Evolutionary conservation across 2,329 filamentous ascomycete species (phyloP).

Genomic region (Kalaharituber pfeilii): DNA sequence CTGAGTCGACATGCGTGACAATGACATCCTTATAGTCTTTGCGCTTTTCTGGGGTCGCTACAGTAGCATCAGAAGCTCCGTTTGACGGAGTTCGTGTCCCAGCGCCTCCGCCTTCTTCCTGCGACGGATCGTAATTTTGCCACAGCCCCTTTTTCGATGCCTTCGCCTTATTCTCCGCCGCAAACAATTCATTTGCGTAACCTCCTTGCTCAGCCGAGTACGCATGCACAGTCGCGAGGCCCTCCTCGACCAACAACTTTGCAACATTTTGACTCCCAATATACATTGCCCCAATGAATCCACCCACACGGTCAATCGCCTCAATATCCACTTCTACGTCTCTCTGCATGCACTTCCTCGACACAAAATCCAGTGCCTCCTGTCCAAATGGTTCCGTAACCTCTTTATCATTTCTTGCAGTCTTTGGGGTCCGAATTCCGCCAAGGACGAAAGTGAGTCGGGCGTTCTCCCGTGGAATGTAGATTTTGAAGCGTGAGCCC

Average conservation of each 20-base stretch:
- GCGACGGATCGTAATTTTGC: slow-evolving; percentile 84
- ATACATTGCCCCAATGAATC: slow-evolving; percentile 89
- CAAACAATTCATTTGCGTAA: slow-evolving; percentile 70
- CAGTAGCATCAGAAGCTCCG: slow-evolving; percentile 35
- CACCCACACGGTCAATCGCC: slow-evolving; percentile 87
- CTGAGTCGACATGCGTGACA: slow-evolving; percentile 73
- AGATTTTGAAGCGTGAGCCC: slow-evolving; percentile 80
- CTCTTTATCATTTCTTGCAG: slow-evolving; percentile 62
- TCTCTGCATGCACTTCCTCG: slow-evolving; percentile 73
- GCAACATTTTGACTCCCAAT: slow-evolving; percentile 92
- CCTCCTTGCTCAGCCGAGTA: slow-evolving; percentile 94
- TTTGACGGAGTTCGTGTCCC: slow-evolving; percentile 32
- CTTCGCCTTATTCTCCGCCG: slow-evolving; percentile 78
- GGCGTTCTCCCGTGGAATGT: slow-evolving; percentile 80
- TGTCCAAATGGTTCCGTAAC: slow-evolving; percentile 84
- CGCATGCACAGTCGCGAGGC: slow-evolving; percentile 74
- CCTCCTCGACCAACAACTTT: slow-evolving; percentile 83
- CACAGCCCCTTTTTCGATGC: slow-evolving; percentile 74
- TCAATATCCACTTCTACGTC: slow-evolving; percentile 93
- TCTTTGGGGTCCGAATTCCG: slow-evolving; percentile 77
- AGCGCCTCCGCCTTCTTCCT: slow-evolving; percentile 46
- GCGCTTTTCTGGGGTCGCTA: slow-evolving; percentile 44
- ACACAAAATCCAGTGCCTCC: slow-evolving; percentile 83
- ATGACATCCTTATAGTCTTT: slow-evolving; percentile 90
- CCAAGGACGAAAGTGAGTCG: slow-evolving; percentile 91